Conservation (phyloP, 768 basidiomycete genomes). For the Kwoniella bestiolae region DNA sequence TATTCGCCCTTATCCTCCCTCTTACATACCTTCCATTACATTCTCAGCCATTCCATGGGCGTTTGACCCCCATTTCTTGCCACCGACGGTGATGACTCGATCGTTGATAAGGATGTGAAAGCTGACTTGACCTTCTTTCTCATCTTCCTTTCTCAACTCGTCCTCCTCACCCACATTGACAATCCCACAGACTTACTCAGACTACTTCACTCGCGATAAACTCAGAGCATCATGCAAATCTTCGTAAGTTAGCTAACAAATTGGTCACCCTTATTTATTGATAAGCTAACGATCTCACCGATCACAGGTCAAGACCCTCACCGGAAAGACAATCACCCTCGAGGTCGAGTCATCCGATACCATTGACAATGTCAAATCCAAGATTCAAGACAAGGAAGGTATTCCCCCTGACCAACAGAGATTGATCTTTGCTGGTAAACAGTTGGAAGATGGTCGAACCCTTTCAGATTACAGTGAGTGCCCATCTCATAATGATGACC, state of each 20-base stretch:
- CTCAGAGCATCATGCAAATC: constrained; percentile 73
- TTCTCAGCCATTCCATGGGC: background rate
- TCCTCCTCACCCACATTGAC: no score
- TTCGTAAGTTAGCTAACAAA: constrained; percentile 62
- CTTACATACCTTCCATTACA: background rate
- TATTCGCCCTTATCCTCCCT: background rate
- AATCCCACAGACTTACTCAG: background rate
- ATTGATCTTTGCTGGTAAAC: constrained; percentile 54
- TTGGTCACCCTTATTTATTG: background rate
- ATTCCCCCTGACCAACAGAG: constrained; percentile 92
- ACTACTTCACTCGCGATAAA: background rate
- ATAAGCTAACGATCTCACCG: constrained; percentile 11
- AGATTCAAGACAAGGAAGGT: constrained; percentile 91
- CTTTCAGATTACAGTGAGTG: constrained; percentile 74
- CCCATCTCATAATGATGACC: background rate
- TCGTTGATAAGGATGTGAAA: background rate
- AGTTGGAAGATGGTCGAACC: constrained; percentile 63
- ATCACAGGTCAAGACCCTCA: constrained; percentile 76
- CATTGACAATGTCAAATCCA: constrained; percentile 89
- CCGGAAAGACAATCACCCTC: constrained; percentile 92
- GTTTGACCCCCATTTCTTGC: background rate
- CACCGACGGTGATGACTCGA: background rate
- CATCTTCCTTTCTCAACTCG: background rate
- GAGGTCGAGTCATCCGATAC: constrained; percentile 92
- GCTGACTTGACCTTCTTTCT: constrained; percentile 5